A percentile compares a stretch with the other conserved stretches of the same genome.
phyloP scores from a whole-genome alignment of 495 filamentous ascomycete genomes.

The Penicillium goetzii region DNA sequence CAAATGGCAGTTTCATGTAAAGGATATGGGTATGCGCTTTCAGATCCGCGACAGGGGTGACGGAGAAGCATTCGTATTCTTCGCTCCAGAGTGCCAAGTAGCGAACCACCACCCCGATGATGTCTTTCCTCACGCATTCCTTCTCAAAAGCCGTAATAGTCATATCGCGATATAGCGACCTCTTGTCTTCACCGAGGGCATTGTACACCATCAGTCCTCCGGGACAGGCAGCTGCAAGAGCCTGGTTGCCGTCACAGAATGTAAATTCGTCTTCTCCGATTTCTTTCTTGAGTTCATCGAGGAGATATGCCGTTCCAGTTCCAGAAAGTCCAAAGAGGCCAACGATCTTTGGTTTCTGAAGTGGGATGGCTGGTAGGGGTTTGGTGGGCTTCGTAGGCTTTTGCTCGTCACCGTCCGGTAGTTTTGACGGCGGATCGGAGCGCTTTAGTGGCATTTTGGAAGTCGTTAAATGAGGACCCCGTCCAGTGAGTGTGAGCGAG shows the following conservation, averaged over 20 bases:
- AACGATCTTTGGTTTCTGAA: background rate
- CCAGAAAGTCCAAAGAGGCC: background rate
- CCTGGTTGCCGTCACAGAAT: background rate
- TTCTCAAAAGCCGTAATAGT: background rate
- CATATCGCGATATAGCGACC: background rate
- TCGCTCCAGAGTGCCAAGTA: background rate
- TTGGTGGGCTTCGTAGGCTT: background rate
- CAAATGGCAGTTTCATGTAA: constrained; percentile 55
- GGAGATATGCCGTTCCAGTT: background rate
- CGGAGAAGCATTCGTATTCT: background rate
- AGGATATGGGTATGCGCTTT: constrained; percentile 62
- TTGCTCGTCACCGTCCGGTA: background rate
- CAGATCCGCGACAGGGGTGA: constrained; percentile 39
- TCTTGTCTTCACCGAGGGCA: background rate
- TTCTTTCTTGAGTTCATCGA: background rate
- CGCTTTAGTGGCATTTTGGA: background rate
- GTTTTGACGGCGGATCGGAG: background rate
- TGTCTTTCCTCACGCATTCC: background rate
- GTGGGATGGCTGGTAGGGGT: background rate
- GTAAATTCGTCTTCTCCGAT: background rate
- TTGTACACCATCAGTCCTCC: background rate
- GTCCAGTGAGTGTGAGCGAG: background rate
- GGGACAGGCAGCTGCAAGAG: background rate
- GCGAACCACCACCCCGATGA: background rate
- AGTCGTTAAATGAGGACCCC: background rate